Evolutionary conservation across 495 filamentous ascomycete genomes (phyloP).

Genomic region (Rusavskia elegans): DNA sequence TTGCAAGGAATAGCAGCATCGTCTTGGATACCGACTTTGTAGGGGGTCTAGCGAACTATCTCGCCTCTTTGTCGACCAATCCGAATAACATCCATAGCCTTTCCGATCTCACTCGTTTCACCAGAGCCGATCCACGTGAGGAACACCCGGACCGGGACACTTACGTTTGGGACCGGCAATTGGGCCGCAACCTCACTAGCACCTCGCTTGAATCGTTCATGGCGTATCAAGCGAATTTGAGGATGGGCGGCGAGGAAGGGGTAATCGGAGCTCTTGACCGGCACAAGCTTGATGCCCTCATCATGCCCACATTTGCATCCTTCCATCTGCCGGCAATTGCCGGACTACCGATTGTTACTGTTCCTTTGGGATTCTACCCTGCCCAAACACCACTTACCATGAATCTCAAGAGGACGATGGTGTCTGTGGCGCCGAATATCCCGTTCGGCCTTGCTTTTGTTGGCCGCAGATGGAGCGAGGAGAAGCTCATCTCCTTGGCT

Average conservation of each 20-base stretch:
- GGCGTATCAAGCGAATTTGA: conserved; percentile 16
- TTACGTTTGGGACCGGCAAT: conserved; percentile 18
- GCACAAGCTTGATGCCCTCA: conserved; percentile 25
- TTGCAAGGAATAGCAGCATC: conserved; percentile 5
- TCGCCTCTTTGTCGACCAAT: conserved; percentile 20
- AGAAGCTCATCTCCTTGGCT: conserved; percentile 34
- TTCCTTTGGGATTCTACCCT: conserved; percentile 27
- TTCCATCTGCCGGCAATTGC: conserved; percentile 15
- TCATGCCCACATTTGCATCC: conserved; percentile 21
- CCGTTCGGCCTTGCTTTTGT: conserved; percentile 35
- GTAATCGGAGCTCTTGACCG: conserved; percentile 20
- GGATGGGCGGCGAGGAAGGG: conserved; percentile 16
- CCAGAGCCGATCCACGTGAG: conserved; percentile 15
- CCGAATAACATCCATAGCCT: conserved; percentile 22
- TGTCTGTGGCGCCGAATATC: conserved; percentile 9
- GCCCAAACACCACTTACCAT: conserved; percentile 9
- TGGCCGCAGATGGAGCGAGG: conserved; percentile 32
- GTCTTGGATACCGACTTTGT: conserved; percentile 23
- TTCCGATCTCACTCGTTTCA: conserved; percentile 19
- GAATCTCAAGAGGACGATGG: conserved; percentile 6
- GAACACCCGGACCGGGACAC: conserved; percentile 21
- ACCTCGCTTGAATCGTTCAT: conserved; percentile 15
- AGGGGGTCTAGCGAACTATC: conserved; percentile 18
- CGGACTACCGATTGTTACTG: conserved; percentile 24
- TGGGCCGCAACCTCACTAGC: conserved; percentile 14